Conservation (phyloP, 495 filamentous ascomycete genomes). For the Aspergillus bridgeri region DNA sequence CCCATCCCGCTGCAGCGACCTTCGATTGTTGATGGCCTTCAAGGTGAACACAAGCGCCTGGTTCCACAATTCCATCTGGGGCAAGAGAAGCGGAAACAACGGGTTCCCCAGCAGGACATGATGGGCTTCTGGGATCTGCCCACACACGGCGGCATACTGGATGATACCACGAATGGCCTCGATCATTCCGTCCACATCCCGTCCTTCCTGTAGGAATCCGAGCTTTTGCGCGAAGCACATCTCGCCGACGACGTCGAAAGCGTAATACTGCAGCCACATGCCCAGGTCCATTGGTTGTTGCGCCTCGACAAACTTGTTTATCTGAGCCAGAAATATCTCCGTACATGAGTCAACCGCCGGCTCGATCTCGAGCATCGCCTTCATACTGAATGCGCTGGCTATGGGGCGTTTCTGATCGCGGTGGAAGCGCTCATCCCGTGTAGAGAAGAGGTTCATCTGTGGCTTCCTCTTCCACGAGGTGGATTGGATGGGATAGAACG, state of each 20-base stretch:
- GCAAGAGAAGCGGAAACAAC: conserved; percentile 33
- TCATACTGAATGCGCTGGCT: conserved; percentile 31
- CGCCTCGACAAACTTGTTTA: conserved; percentile 15
- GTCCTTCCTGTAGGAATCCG: conserved; percentile 39
- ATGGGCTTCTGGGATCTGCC: conserved; percentile 33
- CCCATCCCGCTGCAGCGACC: conserved; percentile 31
- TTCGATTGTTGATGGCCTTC: conserved; percentile 20
- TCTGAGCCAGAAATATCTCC: conserved; percentile 21
- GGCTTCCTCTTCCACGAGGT: conserved; percentile 31
- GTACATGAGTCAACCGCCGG: conserved; percentile 32
- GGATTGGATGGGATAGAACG: conserved; percentile 40
- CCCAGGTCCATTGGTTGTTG: conserved; percentile 32
- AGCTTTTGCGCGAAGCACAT: conserved; percentile 33
- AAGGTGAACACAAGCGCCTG: conserved; percentile 28
- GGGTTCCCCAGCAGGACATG: conserved; percentile 31
- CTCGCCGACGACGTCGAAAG: conserved; percentile 44
- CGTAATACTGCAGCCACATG: conserved; percentile 45
- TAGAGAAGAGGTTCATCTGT: conserved; percentile 35
- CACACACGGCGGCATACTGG: conserved; percentile 23
- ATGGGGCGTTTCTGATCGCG: conserved; percentile 27
- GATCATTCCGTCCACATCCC: conserved; percentile 39
- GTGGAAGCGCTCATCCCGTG: conserved; percentile 25
- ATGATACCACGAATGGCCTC: conserved; percentile 24
- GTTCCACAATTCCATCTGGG: conserved; percentile 34
- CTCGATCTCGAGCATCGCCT: conserved; percentile 32